Conservation (phyloP, 371 early-diverging fungal genomes). For the Mortierella sp. region DNA sequence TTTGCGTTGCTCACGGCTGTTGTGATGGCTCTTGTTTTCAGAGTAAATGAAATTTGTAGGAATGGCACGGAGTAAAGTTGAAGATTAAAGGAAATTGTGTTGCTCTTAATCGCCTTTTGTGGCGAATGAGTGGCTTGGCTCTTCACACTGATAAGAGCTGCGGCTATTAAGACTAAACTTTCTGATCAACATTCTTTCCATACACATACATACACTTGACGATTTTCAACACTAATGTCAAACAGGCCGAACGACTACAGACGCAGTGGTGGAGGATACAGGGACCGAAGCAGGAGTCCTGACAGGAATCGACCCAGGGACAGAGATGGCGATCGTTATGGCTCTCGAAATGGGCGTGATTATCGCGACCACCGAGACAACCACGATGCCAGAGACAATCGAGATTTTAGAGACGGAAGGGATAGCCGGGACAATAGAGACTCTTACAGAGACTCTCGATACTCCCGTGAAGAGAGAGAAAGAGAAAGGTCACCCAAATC, state of each 20-base stretch:
- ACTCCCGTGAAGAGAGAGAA: slow-evolving; percentile 20
- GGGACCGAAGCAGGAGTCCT: slow-evolving; percentile 56
- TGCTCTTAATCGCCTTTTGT: too few relatives aligned
- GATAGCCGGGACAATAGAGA: slow-evolving; percentile 26
- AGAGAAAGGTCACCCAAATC: slow-evolving; percentile 31
- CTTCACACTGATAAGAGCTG: not conserved
- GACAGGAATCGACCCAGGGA: slow-evolving; percentile 55
- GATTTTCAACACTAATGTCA: slow-evolving; percentile 33
- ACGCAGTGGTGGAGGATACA: slow-evolving; percentile 28
- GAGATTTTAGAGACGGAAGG: slow-evolving; percentile 25
- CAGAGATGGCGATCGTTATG: slow-evolving; percentile 48
- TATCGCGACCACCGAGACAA: slow-evolving; percentile 57
- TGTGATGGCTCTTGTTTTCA: not conserved
- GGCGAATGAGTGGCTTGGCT: slow-evolving; percentile 10
- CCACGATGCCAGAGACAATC: slow-evolving; percentile 29
- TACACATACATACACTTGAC: not conserved
- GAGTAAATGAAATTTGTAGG: not conserved
- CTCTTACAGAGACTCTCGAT: slow-evolving; percentile 27
- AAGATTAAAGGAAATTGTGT: slow-evolving; percentile 1
- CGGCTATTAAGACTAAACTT: not conserved
- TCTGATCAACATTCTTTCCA: not conserved
- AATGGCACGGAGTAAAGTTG: not conserved
- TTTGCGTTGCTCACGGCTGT: not conserved
- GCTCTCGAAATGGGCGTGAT: slow-evolving; percentile 50
- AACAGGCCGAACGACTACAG: slow-evolving; percentile 38